phyloP scores from a whole-genome alignment of 2,329 filamentous ascomycete genomes.

The Claviceps paspali region DNA sequence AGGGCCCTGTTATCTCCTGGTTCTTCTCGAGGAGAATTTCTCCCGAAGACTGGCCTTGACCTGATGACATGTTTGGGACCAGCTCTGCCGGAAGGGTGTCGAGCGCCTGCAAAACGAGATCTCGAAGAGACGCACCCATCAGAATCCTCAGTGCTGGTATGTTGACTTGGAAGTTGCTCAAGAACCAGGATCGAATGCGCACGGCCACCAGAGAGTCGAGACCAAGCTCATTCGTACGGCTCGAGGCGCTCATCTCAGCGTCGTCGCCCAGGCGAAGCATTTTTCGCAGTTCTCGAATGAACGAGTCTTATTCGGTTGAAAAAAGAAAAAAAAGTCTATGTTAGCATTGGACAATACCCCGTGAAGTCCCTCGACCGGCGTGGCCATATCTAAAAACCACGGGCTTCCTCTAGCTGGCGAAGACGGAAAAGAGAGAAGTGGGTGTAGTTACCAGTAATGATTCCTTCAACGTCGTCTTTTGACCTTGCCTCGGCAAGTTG shows the following conservation, averaged over 20 bases:
- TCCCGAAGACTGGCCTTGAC: background rate
- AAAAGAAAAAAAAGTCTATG: too few relatives aligned
- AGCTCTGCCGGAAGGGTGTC: background rate
- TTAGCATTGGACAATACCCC: background rate
- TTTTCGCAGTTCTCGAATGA: background rate
- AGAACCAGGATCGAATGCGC: constrained; percentile 32
- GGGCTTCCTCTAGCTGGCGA: too few relatives aligned
- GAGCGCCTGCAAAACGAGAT: constrained; percentile 5
- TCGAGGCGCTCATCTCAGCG: background rate
- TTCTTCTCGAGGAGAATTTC: too few relatives aligned
- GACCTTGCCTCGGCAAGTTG: background rate
- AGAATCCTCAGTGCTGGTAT: constrained; percentile 28
- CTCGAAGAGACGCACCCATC: constrained; percentile 7
- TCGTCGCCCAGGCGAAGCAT: background rate
- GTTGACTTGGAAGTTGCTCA: constrained; percentile 25
- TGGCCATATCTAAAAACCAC: too few relatives aligned
- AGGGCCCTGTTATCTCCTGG: too few relatives aligned
- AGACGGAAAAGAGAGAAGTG: too few relatives aligned
- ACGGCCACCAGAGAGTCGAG: constrained; percentile 19
- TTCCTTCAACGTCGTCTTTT: background rate
- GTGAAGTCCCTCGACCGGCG: too few relatives aligned
- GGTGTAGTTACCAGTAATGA: background rate
- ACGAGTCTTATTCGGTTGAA: too few relatives aligned
- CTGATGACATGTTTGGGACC: background rate
- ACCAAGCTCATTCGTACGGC: constrained; percentile 9